Percentiles rank a stretch among this genome's conserved stretches.
Conservation (phyloP, 78 protist genomes). For the Planoprotostelium fungivorum region DNA sequence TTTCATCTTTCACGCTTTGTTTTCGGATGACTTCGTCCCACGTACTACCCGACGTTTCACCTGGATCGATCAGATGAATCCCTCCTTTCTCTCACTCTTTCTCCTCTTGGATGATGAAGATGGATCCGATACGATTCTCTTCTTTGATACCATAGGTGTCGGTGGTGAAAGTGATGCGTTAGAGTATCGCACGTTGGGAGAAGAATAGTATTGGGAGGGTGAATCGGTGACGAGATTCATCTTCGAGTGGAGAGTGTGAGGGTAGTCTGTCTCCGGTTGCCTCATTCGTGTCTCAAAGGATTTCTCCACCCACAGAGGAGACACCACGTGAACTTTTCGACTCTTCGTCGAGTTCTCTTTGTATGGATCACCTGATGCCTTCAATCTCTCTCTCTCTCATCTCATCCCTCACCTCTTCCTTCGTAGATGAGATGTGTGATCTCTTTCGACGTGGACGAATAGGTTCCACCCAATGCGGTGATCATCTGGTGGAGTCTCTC, state of each 20-base stretch:
- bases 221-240: neutral
- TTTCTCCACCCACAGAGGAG: neutral
- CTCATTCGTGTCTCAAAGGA: neutral
- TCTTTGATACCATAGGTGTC: neutral
- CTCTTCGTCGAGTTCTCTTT: neutral
- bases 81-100: neutral
- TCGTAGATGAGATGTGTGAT: neutral
- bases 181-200: neutral
- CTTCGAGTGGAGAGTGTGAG: neutral
- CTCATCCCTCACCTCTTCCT: no score
- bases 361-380: neutral
- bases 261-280: neutral
- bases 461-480: neutral
- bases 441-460: neutral
- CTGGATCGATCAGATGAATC: neutral
- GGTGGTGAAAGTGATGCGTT: neutral
- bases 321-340: neutral
- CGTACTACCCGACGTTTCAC: neutral
- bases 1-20: neutral
- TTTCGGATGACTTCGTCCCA: neutral
- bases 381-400: no score
- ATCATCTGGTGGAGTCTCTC: neutral
- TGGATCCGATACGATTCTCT: neutral
- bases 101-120: neutral
- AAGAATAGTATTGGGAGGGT: neutral